Percentiles rank a stretch among this genome's conserved stretches.
Evolutionary conservation across 225 moss, liverwort and hornwort species (phyloP).

Genomic region (Polytrichum formosum): DNA sequence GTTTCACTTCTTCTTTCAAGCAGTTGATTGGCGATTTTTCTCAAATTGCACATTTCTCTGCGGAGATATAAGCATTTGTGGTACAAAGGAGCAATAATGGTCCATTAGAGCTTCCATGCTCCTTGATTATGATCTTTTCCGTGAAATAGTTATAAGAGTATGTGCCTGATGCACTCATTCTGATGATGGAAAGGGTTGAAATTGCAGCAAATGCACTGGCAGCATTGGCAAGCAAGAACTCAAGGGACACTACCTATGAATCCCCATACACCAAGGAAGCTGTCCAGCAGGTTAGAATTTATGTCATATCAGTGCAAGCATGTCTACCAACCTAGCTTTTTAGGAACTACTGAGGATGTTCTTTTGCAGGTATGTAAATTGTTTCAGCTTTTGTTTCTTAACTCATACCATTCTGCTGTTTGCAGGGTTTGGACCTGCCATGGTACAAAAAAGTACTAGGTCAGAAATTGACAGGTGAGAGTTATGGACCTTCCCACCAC

Average conservation of each 20-base stretch:
- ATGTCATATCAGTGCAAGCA: background rate
- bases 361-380: no score
- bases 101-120: no score
- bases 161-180: no score
- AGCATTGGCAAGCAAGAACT: constrained; percentile 72
- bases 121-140: no score
- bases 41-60: no score
- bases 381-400: no score
- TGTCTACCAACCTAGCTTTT: no score
- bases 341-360: no score
- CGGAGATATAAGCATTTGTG: no score
- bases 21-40: no score
- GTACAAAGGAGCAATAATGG: no score
- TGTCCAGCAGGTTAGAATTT: constrained; percentile 48
- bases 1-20: background rate
- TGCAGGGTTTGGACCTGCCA: constrained; percentile 78
- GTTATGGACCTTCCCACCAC: background rate
- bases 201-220: constrained; percentile 78
- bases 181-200: constrained; percentile 1
- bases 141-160: no score
- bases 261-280: constrained; percentile 90
- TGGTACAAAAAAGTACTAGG: constrained; percentile 74
- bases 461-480: constrained; percentile 64
- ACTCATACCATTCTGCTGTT: background rate
- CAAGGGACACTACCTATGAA: constrained; percentile 65